phyloP scores from a whole-genome alignment of 2,329 filamentous ascomycete species.

The Venturia nashicola region DNA sequence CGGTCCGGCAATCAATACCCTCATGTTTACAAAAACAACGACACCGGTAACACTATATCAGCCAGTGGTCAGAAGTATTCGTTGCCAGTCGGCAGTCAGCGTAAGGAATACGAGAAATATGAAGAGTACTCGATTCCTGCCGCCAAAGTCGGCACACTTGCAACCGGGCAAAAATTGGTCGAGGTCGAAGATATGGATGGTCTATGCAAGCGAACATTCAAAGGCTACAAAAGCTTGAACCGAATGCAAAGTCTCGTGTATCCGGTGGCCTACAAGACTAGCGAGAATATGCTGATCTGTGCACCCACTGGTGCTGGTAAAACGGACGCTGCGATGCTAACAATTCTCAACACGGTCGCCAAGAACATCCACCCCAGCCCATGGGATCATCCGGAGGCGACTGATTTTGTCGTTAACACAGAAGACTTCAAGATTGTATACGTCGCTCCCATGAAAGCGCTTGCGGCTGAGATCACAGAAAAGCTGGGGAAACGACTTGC shows the following conservation, averaged over 20 bases:
- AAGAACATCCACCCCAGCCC: slow-evolving; percentile 77
- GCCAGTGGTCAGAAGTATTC: slow-evolving; percentile 70
- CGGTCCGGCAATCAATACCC: slow-evolving; percentile 69
- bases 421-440: slow-evolving; percentile 98
- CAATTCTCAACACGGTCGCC: slow-evolving; percentile 78
- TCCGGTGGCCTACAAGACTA: slow-evolving; percentile 87
- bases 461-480: slow-evolving; percentile 90
- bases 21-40: slow-evolving; percentile 79
- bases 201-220: slow-evolving; percentile 82
- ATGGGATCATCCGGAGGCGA: slow-evolving; percentile 56
- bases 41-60: slow-evolving; percentile 76
- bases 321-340: slow-evolving; percentile 95
- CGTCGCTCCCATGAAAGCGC: slow-evolving; percentile 96
- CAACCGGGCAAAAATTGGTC: slow-evolving; percentile 61
- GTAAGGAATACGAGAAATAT: slow-evolving; percentile 63
- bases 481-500: slow-evolving; percentile 85
- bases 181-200: slow-evolving; percentile 75
- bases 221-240: slow-evolving; percentile 84
- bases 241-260: slow-evolving; percentile 98
- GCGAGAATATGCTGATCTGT: slow-evolving; percentile 97
- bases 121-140: slow-evolving; percentile 86
- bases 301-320: slow-evolving; percentile 97
- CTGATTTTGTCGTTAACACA: slow-evolving; percentile 67
- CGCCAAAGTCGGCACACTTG: slow-evolving; percentile 61
- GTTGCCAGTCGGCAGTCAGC: slow-evolving; percentile 63